Conservation (phyloP, 2,329 filamentous ascomycete genomes). For the Aspergillus thermomutatus region DNA sequence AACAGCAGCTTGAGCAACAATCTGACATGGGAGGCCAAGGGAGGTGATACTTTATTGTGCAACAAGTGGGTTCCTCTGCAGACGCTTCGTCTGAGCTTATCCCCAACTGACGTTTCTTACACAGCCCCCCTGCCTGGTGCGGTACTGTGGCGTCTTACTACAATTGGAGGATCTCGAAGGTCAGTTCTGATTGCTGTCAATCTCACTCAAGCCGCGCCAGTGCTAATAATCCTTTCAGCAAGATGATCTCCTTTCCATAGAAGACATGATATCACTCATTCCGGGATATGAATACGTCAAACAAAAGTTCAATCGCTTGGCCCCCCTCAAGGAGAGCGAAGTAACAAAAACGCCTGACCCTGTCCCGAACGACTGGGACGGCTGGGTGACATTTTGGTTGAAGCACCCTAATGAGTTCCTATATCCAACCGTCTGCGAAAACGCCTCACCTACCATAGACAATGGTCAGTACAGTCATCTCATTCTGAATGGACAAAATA, state of each 20-base stretch:
- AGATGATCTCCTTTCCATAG: slow-evolving; percentile 2
- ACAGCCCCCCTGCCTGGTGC: slow-evolving; percentile 6
- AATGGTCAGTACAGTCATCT: too few species aligned
- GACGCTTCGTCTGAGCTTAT: background rate
- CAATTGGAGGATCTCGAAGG: slow-evolving; percentile 5
- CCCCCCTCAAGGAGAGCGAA: too few species aligned
- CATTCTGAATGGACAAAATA: too few species aligned
- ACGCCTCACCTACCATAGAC: too few species aligned
- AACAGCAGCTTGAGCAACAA: background rate
- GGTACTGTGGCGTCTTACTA: slow-evolving; percentile 5
- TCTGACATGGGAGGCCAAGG: slow-evolving; percentile 7
- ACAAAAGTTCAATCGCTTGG: background rate
- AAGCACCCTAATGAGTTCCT: too few species aligned
- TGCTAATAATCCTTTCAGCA: background rate
- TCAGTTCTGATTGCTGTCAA: background rate
- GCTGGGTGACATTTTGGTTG: too few species aligned
- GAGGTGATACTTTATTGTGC: slow-evolving; percentile 8
- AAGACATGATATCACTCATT: slow-evolving; percentile 3
- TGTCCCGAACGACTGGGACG: too few species aligned
- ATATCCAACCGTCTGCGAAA: too few species aligned
- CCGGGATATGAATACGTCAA: slow-evolving; percentile 1
- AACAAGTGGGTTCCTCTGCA: slow-evolving; percentile 5
- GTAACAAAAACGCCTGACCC: too few species aligned
- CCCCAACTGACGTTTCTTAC: background rate
- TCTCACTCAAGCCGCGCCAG: too few species aligned